phyloP scores from a whole-genome alignment of 352 stramenopile genomes.

The Achlya hypogyna region DNA sequence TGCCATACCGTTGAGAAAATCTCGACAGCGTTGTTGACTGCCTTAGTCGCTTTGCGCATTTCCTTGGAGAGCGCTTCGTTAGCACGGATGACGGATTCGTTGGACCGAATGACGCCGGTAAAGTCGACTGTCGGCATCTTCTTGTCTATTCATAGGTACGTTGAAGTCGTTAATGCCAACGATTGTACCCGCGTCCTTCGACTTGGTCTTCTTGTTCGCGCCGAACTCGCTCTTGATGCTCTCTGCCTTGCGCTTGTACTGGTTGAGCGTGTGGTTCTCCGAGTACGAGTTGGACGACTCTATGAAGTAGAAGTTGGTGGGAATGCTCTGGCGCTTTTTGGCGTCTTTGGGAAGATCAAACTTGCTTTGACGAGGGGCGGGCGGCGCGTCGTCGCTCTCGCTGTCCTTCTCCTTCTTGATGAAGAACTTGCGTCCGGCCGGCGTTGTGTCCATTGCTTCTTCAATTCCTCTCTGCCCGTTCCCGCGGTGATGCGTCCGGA shows the following conservation, averaged over 20 bases:
- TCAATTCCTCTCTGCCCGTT: too few species aligned
- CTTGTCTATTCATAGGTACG: neutral
- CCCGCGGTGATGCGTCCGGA: too few species aligned
- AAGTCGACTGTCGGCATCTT: neutral
- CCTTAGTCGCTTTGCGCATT: neutral
- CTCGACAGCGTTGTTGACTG: neutral
- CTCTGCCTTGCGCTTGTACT: neutral
- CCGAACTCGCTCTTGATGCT: neutral
- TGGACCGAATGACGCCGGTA: neutral
- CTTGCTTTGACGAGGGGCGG: neutral
- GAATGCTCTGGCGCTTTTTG: neutral
- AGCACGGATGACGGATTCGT: neutral
- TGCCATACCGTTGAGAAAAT: neutral
- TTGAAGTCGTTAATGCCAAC: neutral
- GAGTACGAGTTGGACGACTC: constrained; percentile 2
- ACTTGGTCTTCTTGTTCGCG: neutral
- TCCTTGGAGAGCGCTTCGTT: neutral
- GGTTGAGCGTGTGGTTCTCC: neutral
- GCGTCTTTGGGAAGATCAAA: constrained; percentile 6
- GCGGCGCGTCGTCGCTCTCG: neutral
- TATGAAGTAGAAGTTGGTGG: constrained; percentile 7
- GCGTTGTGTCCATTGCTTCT: neutral
- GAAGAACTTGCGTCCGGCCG: neutral
- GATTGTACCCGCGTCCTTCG: neutral
- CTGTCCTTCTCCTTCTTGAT: neutral